Evolutionary conservation across 352 stramenopile genomes (phyloP), one percentile per base, ranked within the genome.

Genomic region (Aphanomyces cochlioides): DNA sequence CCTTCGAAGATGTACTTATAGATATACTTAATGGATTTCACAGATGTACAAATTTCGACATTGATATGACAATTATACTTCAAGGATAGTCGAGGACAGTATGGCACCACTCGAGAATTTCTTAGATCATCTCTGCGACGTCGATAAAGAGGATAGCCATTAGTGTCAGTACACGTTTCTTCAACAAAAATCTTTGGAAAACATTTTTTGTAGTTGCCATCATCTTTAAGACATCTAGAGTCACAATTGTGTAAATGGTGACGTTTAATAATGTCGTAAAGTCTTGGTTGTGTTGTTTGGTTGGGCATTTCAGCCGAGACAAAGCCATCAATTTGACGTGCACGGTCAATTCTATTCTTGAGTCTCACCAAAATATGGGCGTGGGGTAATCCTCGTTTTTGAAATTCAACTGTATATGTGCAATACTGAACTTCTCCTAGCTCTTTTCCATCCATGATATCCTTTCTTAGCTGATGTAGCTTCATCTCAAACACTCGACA

Each of bases 221-320:
- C 10, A n/a, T 50, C 43, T n/a, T 50, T 50, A 1, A n/a, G 10
- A n/a, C 10, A 50, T n/a, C 43, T 12, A n/a, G 43, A n/a, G 43
- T 50, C 43, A n/a, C 43, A 50, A n/a, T 50, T 50, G 17, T 50
- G 43, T n/a, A 50, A 12, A 50, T 50, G 43, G 2, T 50, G 43
- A n/a, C 43, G 43, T n/a, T n/a, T 50, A n/a, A 50, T 50, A n/a
- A 50, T 50, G 10, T 50, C 10, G 43, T 50, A n/a, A 50, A 50
- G 43, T 50, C 43, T 12, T 12, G 43, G 43, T 12, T 12, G 43
- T 12, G 10, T 50, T 50, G 43, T n/a, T n/a, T 12, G 10, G 17
- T 50, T n/a, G 17, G 17, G 43, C 43, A 50, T n/a, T 50, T 50
- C 43, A 50, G 43, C 43, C 10, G 10, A 50, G 10, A 50, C 17